These are phyloP conservation scores for Boletus sp. DNA, from an alignment of 768 basidiomycete species.

Conservation along the genomic window DNA sequence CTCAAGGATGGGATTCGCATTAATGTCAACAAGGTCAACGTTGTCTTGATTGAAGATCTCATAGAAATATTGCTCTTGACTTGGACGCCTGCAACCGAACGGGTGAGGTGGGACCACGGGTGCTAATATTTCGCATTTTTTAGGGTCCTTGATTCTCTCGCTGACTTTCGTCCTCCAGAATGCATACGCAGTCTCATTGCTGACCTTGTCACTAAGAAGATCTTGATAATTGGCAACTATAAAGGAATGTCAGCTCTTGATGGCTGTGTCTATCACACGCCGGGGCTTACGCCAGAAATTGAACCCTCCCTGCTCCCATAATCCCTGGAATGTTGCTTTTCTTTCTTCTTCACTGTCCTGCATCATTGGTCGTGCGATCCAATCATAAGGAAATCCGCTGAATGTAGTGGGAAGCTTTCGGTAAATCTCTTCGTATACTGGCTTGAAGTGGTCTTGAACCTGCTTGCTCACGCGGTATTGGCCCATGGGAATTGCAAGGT, in stretches of 20 bases:
- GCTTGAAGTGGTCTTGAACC: conserved; percentile 11
- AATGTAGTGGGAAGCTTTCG: conserved; percentile 1
- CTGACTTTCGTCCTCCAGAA: conserved; percentile 14
- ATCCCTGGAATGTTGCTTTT: background rate
- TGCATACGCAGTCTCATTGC: conserved; percentile 1
- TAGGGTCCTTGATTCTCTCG: background rate
- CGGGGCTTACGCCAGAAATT: conserved; percentile 9
- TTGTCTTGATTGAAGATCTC: conserved; percentile 12
- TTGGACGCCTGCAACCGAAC: conserved; percentile 7
- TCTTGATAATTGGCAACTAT: conserved; percentile 11
- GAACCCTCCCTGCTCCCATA: conserved; percentile 12
- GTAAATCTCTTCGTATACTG: conserved; percentile 7
- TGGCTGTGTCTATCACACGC: no score
- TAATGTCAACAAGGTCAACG: conserved; percentile 13
- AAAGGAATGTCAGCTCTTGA: background rate
- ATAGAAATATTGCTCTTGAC: conserved; percentile 7
- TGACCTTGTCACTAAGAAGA: background rate
- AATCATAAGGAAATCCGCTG: background rate
- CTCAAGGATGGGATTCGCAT: conserved; percentile 6
- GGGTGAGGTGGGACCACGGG: conserved; percentile 4
- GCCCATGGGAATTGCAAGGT: conserved; percentile 10
- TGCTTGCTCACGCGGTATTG: conserved; percentile 9
- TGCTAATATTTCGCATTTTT: conserved; percentile 2
- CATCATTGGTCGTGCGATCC: conserved; percentile 8
- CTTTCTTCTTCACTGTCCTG: conserved; percentile 12